These are phyloP conservation scores for Wickerhamomyces alni DNA, from an alignment of 805 yeast genomes.

Conservation along the genomic window DNA sequence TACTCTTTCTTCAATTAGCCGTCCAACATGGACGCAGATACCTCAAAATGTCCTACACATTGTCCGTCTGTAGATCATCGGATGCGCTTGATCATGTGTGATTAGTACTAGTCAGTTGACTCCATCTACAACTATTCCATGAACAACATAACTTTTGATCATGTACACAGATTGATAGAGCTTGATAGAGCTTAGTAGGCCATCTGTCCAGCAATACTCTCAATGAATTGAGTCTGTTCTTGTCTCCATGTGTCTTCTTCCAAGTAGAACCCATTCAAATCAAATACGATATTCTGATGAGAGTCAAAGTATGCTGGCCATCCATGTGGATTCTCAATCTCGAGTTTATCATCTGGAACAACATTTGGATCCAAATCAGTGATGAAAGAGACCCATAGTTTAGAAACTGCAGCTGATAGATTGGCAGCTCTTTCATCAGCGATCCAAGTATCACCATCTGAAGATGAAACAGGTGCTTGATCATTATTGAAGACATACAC, in stretches of 20 bases:
- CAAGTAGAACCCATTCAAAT: conserved; percentile 4
- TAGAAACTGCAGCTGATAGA: conserved; percentile 1
- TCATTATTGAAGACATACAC: conserved; percentile 7
- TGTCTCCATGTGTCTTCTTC: conserved; percentile 6
- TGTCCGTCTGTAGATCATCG: no score
- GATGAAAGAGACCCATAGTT: conserved; percentile 5
- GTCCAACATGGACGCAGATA: no score
- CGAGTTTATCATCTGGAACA: neutral
- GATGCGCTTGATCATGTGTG: no score
- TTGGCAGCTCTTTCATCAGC: neutral
- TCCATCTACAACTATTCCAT: no score
- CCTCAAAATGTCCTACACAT: no score
- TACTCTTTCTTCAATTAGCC: no score
- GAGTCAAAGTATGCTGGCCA: conserved; percentile 4
- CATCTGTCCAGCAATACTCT: neutral
- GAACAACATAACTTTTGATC: no score
- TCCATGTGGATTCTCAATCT: neutral
- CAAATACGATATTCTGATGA: conserved; percentile 4
- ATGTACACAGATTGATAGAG: no score
- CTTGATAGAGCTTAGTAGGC: no score
- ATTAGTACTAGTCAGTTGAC: no score
- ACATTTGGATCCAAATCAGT: conserved; percentile 36
- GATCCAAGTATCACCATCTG: conserved; percentile 1
- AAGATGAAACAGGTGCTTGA: neutral
- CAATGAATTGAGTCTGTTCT: conserved; percentile 2